These are phyloP conservation scores for Coelomomyces lativittatus DNA, from an alignment of 371 early-diverging fungal genomes.

Conservation along the genomic window DNA sequence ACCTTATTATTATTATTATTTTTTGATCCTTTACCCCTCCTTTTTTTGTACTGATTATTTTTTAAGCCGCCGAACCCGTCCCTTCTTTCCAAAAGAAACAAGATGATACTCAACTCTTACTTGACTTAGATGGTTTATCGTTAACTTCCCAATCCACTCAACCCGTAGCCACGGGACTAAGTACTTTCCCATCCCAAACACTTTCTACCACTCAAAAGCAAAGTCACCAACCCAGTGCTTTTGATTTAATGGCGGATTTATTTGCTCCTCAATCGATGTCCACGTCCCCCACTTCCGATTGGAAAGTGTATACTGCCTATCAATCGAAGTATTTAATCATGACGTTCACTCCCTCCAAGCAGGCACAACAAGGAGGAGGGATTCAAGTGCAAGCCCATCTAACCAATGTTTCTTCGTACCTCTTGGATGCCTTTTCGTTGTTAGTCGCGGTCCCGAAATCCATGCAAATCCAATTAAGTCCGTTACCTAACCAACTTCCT, in stretches of 20 bases:
- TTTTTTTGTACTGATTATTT: too few relatives aligned
- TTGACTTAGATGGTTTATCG: not conserved
- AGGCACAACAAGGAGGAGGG: not conserved
- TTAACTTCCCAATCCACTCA: not conserved
- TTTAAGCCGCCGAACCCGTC: too few relatives aligned
- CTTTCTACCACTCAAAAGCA: not conserved
- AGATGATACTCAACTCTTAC: not conserved
- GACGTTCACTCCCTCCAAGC: not conserved
- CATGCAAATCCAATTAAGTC: not conserved
- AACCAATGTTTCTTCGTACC: not conserved
- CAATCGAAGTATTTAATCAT: not conserved
- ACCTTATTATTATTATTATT: too few relatives aligned
- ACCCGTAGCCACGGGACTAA: not conserved
- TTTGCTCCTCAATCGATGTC: not conserved
- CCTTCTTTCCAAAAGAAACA: not conserved
- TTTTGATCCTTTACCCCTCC: too few relatives aligned
- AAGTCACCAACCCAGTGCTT: not conserved
- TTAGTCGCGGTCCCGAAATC: slow-evolving; percentile 2
- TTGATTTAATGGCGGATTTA: not conserved
- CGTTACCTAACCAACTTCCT: not conserved
- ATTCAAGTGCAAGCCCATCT: not conserved
- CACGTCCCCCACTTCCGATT: not conserved
- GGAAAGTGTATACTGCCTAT: not conserved
- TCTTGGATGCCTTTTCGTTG: not conserved
- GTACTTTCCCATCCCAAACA: not conserved